Evolutionary conservation across 768 basidiomycete genomes (phyloP).

Genomic region (Boletus rubropictus): DNA sequence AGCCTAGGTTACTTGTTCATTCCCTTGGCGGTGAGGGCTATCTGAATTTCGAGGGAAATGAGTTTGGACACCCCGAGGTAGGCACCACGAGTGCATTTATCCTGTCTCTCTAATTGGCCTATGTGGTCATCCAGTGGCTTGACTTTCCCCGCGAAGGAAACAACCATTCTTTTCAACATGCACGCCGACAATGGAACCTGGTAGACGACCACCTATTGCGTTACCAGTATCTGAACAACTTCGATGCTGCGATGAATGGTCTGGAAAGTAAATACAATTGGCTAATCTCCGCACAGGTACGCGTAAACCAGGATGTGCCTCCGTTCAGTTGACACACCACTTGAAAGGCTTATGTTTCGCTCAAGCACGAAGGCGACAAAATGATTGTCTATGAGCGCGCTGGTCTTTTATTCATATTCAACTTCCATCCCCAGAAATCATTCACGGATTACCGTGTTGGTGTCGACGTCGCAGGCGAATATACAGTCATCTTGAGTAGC

Average conservation of each 20-base stretch:
- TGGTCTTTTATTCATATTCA: constrained; percentile 92
- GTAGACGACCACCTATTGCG: constrained; percentile 80
- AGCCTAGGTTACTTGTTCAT: constrained; percentile 73
- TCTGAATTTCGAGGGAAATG: constrained; percentile 96
- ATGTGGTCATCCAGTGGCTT: constrained; percentile 66
- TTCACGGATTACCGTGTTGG: constrained; percentile 94
- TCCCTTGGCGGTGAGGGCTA: constrained; percentile 96
- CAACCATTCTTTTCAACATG: constrained; percentile 93
- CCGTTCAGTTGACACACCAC: constrained; percentile 4
- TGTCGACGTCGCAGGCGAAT: constrained; percentile 79
- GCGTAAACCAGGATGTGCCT: constrained; percentile 4
- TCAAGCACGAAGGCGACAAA: constrained; percentile 93
- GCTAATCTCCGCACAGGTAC: constrained; percentile 75
- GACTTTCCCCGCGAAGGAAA: constrained; percentile 98
- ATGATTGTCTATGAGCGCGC: constrained; percentile 92
- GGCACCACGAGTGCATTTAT: constrained; percentile 9
- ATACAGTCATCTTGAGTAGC: constrained; percentile 70
- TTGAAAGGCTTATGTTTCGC: constrained; percentile 77
- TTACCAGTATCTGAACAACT: constrained; percentile 93
- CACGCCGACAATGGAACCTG: constrained; percentile 94
- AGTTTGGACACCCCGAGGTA: constrained; percentile 97
- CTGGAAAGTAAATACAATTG: constrained; percentile 77
- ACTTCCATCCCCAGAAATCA: constrained; percentile 89
- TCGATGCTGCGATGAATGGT: constrained; percentile 89
- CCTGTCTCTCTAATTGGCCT: not conserved